Conservation (phyloP, 768 basidiomycete species). For the Podaxis rugospora region DNA sequence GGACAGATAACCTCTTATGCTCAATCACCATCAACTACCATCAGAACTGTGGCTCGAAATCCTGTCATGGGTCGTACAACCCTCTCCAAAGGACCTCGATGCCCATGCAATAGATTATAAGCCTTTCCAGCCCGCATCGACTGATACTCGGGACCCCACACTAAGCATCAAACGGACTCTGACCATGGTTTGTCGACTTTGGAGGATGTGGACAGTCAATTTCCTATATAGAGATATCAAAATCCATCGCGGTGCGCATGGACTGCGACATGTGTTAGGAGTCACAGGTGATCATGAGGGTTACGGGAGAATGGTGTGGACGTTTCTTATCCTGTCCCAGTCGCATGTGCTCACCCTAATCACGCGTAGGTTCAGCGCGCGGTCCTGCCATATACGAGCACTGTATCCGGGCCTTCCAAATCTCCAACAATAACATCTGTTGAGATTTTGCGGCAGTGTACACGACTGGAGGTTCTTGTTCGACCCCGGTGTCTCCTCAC, state of each 20-base stretch:
- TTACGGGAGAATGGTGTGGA: slow-evolving; percentile 29
- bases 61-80: slow-evolving; percentile 37
- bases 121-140: slow-evolving; percentile 41
- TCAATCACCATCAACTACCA: slow-evolving; percentile 31
- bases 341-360: slow-evolving; percentile 8
- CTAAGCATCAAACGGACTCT: slow-evolving; percentile 36
- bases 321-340: neutral
- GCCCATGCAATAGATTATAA: slow-evolving; percentile 28
- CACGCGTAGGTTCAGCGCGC: slow-evolving; percentile 45
- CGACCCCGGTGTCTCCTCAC: slow-evolving; percentile 33
- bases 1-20: slow-evolving; percentile 2
- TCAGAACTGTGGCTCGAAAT: slow-evolving; percentile 54
- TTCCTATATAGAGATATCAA: slow-evolving; percentile 53
- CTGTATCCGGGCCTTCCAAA: slow-evolving; percentile 31
- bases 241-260: slow-evolving; percentile 27
- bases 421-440: slow-evolving; percentile 30
- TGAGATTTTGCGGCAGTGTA: slow-evolving; percentile 45
- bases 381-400: slow-evolving; percentile 54
- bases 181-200: slow-evolving; percentile 52
- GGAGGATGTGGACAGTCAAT: slow-evolving; percentile 42
- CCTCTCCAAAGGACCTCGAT: slow-evolving; percentile 15
- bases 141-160: slow-evolving; percentile 23
- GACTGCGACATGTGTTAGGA: slow-evolving; percentile 24
- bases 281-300: slow-evolving; percentile 23
- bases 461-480: slow-evolving; percentile 49